Conservation (phyloP, 371 early-diverging fungal genomes). For the Haplosporangium sp. region DNA sequence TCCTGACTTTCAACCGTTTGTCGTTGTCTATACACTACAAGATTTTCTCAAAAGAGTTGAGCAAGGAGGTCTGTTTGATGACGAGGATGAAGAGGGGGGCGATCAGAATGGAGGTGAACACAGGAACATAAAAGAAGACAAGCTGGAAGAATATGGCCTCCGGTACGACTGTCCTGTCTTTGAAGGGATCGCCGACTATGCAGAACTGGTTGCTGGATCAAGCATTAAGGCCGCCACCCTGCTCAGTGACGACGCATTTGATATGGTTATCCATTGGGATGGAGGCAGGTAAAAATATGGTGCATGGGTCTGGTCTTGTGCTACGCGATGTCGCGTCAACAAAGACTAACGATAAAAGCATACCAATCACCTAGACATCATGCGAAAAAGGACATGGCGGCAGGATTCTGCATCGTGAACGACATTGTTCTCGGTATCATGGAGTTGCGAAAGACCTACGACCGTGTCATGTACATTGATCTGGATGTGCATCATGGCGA, state of each 20-base stretch:
- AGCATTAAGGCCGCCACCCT: slow-evolving; percentile 78
- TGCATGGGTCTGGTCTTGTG: neutral
- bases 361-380: slow-evolving; percentile 68
- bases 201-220: slow-evolving; percentile 70
- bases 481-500: slow-evolving; percentile 97
- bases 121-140: slow-evolving; percentile 48
- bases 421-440: slow-evolving; percentile 92
- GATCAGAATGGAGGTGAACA: slow-evolving; percentile 49
- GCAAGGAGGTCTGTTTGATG: neutral
- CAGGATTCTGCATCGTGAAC: slow-evolving; percentile 95
- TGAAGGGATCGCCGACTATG: slow-evolving; percentile 69
- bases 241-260: slow-evolving; percentile 64
- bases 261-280: slow-evolving; percentile 89
- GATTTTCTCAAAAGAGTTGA: slow-evolving; percentile 26
- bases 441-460: slow-evolving; percentile 70
- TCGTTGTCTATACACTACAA: slow-evolving; percentile 11
- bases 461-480: slow-evolving; percentile 89
- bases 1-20: neutral
- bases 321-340: neutral
- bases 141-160: slow-evolving; percentile 62
- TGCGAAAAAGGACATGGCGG: slow-evolving; percentile 80
- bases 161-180: slow-evolving; percentile 81
- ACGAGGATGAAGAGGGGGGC: slow-evolving; percentile 2
- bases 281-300: slow-evolving; percentile 72
- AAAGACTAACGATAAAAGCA: neutral